A percentile compares a stretch with the other conserved stretches of the same genome.
Evolutionary conservation across 345 rosid species (phyloP).

Genomic region (Barbarea vulgaris): DNA sequence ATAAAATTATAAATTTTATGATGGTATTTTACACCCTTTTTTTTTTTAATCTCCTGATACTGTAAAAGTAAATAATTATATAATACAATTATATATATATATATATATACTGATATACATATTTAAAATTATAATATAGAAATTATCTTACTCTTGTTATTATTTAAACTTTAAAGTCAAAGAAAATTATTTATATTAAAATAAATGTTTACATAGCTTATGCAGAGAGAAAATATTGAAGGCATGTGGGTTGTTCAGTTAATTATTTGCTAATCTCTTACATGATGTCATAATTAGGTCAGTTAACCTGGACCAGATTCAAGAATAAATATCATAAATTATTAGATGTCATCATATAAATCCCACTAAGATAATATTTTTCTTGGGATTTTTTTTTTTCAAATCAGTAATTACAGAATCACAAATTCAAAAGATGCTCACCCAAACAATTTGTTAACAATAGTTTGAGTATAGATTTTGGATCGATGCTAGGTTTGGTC

Average conservation of each 20-base stretch:
- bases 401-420: neutral
- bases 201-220: no score
- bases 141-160: no score
- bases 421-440: slow-evolving; percentile 1
- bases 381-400: neutral
- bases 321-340: neutral
- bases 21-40: slow-evolving; percentile 8
- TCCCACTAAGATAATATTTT: neutral
- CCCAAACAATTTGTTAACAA: neutral
- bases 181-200: neutral
- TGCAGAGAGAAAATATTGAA: neutral
- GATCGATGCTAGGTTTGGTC: slow-evolving; percentile 27
- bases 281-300: slow-evolving; percentile 33
- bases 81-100: neutral
- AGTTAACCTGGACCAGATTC: slow-evolving; percentile 9
- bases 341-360: slow-evolving; percentile 10
- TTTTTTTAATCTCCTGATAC: neutral
- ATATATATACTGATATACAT: no score
- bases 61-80: neutral
- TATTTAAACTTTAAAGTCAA: neutral
- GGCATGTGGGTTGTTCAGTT: neutral
- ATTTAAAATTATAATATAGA: no score
- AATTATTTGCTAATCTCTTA: slow-evolving; percentile 6
- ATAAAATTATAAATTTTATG: neutral
- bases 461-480: slow-evolving; percentile 23